Base-by-base conservation (phyloP, 2,329 filamentous ascomycete genomes). In the Colletotrichum brevisporum region DNA sequence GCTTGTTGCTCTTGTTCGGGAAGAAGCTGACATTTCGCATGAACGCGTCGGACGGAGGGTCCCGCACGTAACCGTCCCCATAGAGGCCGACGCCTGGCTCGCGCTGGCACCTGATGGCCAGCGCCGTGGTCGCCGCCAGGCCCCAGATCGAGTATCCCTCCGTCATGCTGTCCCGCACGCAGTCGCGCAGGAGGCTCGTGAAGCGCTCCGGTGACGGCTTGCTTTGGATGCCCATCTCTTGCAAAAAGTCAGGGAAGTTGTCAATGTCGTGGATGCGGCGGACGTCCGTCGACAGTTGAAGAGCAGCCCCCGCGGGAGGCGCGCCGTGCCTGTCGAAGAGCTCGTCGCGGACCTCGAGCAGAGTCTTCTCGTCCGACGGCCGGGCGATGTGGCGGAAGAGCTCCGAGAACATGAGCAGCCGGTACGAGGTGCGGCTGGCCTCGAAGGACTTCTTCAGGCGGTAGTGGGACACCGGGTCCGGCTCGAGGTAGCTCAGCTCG, bases 361-460 rank as follows among this genome's bases (percentile, higher is more conserved):
- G 76, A 1, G 80, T 71, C 39, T 78, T 80, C 8, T 73, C 73
- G 2, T 76, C 73, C 18, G 72, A 76, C 0, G 79, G 78, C 3
- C 84, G 79, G 4, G 82, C 83, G 0, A 80, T 82, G 55, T 76
- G 80, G 10, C 82, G 81, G 75, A 87, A 87, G 15, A 87, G 77
- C 64, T 84, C 83, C 10, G 83, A 81, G 76, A 88, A 86, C 84
- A 87, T 87, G 27, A 87, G 78, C 4, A 86, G 79, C 2, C 83
- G 81, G 73, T 87, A 87, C 0, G 83, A 85, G 1, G 83, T 85
- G 31, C 76, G 78, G 21, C 79, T 82, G 15, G 81, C 84, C 15
- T 80, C 74, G 72, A 85, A 87, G 0, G 83, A 86, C 71, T 80
- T 80, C 53, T 78, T 68, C 0, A 87, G 78, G 10, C 85, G 83